Percentiles rank a stretch among this genome's conserved stretches.
Evolutionary conservation across 306 rosid species (phyloP).

Genomic region (Quercus variabilis): DNA sequence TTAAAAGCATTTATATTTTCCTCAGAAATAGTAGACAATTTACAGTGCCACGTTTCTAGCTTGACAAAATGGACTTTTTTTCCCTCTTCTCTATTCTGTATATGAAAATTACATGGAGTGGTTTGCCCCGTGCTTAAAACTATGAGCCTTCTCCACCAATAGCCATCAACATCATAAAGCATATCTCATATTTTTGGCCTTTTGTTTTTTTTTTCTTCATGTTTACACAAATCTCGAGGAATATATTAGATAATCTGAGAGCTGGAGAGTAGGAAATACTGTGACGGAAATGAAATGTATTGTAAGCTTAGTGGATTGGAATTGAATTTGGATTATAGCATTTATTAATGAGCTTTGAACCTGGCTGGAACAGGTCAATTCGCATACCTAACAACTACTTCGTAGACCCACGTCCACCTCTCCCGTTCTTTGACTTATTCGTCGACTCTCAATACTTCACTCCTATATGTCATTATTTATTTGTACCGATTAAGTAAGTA

Average conservation of each 20-base stretch:
- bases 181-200: background rate
- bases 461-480: no score
- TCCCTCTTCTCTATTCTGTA: no score
- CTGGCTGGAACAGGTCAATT: constrained; percentile 18
- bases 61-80: no score
- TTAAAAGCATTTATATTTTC: no score
- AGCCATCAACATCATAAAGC: no score
- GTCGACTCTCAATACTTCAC: background rate
- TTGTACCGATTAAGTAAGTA: background rate
- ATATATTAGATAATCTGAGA: background rate
- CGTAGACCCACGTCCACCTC: constrained; percentile 23
- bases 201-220: background rate
- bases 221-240: background rate
- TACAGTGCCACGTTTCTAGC: no score
- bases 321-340: background rate
- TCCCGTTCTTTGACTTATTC: constrained; percentile 3
- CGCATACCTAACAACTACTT: constrained; percentile 34
- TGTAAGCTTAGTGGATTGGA: background rate
- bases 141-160: no score
- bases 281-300: background rate
- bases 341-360: constrained; percentile 26
- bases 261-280: background rate
- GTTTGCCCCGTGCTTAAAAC: no score
- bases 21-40: no score
- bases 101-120: no score